A percentile compares a stretch with the other conserved stretches of the same genome.
phyloP scores from a whole-genome alignment of 495 filamentous ascomycete species.

The Xylaria venustula region DNA sequence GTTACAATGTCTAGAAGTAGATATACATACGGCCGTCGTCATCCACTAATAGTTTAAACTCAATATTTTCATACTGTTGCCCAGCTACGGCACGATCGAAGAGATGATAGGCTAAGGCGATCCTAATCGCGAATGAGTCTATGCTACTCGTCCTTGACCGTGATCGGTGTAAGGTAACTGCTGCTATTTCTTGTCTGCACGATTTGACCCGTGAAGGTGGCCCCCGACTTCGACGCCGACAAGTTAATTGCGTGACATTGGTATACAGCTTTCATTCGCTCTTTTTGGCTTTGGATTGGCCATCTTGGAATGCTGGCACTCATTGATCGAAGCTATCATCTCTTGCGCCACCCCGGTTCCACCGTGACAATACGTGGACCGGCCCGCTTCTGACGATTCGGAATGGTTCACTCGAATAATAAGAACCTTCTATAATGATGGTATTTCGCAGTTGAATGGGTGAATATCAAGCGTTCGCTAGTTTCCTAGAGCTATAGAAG shows the following conservation, averaged over 20 bases:
- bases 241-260: conserved; percentile 15
- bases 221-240: background rate
- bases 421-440: conserved; percentile 19
- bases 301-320: conserved; percentile 22
- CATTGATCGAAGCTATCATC: conserved; percentile 7
- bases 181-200: conserved; percentile 29
- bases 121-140: conserved; percentile 27
- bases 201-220: background rate
- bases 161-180: conserved; percentile 31
- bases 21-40: conserved; percentile 25
- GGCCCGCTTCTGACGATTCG: conserved; percentile 29
- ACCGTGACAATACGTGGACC: conserved; percentile 32
- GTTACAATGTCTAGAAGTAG: conserved; percentile 24
- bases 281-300: conserved; percentile 6
- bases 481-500: background rate
- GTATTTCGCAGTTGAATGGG: conserved; percentile 15
- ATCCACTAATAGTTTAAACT: conserved; percentile 30
- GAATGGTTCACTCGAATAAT: conserved; percentile 32
- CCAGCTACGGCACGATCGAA: conserved; percentile 22
- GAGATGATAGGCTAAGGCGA: conserved; percentile 14
- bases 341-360: conserved; percentile 27
- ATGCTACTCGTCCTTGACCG: conserved; percentile 9
- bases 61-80: conserved; percentile 27
- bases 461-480: background rate
- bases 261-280: conserved; percentile 11